Evolutionary conservation across 2,329 filamentous ascomycete species (phyloP), one percentile per base, ranked within the genome.

Genomic region (Sporothrix humicola): DNA sequence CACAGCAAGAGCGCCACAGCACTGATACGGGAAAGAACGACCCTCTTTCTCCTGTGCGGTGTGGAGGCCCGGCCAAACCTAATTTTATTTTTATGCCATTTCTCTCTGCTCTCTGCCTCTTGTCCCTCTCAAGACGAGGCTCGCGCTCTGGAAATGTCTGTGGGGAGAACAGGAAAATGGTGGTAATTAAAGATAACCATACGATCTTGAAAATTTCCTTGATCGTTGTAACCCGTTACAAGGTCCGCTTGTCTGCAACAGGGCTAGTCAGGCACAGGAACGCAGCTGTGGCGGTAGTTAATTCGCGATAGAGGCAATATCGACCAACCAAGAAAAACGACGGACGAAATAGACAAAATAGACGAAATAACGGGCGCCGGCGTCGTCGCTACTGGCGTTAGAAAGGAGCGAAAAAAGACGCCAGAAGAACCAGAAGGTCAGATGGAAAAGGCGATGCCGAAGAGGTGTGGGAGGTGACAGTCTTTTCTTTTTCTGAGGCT

Each of bases 361-460:
- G 13, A 7, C 65, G 52, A n/a, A 68, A 8, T n/a, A 66, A 66
- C 61, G 12, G 46, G 15, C 66, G 26, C 26, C 66, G 48, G 66
- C 66, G 48, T 20, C 26, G 15, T 54, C 66, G 66, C 31, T 56
- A 50, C 23, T 26, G 26, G 48, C 48, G 26, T 15, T 54, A 68
- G 46, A 68, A 10, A 52, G 44, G 13, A n/a, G 13, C 44, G 13
- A n/a, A 66, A n/a, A 31, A 9, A 7, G 69, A 52, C 44, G 56
- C 54, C 44, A 71, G 69, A 71, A 71, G 20, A 54, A 37, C 68
- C 44, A 66, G 63, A 66, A 66, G 65, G 65, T 68, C 13, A 48
- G 12, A 37, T 42, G 52, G 68, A 31, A 58, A 46, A 70, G 68
- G 68, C 50, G 68, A 70, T 70, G 68, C 68, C 68, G 52, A 70